phyloP scores from a whole-genome alignment of 2,329 filamentous ascomycete genomes.

The Shiraia sp. region DNA sequence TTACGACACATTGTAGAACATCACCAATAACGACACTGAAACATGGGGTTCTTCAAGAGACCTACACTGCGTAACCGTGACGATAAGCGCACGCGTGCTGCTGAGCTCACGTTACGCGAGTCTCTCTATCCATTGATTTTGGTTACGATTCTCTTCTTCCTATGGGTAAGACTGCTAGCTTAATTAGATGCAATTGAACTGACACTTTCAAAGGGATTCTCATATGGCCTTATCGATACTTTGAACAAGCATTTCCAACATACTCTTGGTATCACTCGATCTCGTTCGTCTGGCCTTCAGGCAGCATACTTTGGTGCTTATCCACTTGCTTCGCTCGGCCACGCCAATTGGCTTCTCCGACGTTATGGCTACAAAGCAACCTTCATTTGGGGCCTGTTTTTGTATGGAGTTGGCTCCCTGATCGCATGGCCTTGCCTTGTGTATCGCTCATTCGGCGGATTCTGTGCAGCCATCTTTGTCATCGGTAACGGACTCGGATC shows the following conservation, averaged over 20 bases:
- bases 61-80: conserved; percentile 36
- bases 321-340: conserved; percentile 53
- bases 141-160: conserved; percentile 68
- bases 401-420: conserved; percentile 61
- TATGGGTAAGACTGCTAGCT: conserved; percentile 54
- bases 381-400: conserved; percentile 57
- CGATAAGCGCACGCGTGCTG: conserved; percentile 56
- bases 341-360: conserved; percentile 54
- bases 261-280: conserved; percentile 48
- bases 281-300: conserved; percentile 52
- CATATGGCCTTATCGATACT: conserved; percentile 61
- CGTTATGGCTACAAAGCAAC: conserved; percentile 53
- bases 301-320: conserved; percentile 57
- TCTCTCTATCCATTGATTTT: conserved; percentile 69
- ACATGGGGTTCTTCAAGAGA: conserved; percentile 38
- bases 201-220: conserved; percentile 49
- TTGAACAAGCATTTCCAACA: conserved; percentile 55
- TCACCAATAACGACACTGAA: conserved; percentile 1
- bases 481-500: conserved; percentile 58
- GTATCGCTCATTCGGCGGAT: conserved; percentile 61
- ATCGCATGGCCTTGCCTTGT: conserved; percentile 63
- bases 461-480: conserved; percentile 62
- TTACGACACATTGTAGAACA: background rate
- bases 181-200: background rate
- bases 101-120: conserved; percentile 67